phyloP scores from a whole-genome alignment of 768 basidiomycete species.

The Psilocybe subaeruginosa region DNA sequence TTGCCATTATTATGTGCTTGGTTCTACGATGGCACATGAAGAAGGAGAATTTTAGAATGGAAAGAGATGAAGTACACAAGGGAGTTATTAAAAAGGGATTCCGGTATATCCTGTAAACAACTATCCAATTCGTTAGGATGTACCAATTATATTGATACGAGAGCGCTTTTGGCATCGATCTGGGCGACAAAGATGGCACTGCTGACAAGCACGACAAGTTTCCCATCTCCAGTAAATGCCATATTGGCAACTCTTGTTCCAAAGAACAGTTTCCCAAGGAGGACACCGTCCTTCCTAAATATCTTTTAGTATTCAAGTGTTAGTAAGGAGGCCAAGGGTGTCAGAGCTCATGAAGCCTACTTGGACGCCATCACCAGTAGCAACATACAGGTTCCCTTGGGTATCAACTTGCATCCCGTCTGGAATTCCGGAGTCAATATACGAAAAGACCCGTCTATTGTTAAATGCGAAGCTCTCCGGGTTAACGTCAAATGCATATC shows the following conservation, averaged over 20 bases:
- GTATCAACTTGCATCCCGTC: constrained; percentile 71
- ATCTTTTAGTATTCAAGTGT: constrained; percentile 26
- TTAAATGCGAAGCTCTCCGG: constrained; percentile 50
- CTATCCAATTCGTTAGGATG: no score
- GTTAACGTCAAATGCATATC: constrained; percentile 74
- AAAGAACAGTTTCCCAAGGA: constrained; percentile 68
- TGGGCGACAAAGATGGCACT: constrained; percentile 48
- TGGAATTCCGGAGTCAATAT: constrained; percentile 61
- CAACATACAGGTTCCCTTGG: constrained; percentile 65
- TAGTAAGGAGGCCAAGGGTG: no score
- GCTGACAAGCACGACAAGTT: constrained; percentile 45
- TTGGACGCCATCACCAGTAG: constrained; percentile 68
- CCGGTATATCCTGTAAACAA: constrained; percentile 49
- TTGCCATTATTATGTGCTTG: constrained; percentile 55
- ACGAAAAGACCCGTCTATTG: constrained; percentile 68
- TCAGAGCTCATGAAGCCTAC: constrained; percentile 41
- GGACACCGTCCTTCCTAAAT: constrained; percentile 57
- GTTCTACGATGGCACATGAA: constrained; percentile 46
- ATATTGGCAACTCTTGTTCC: constrained; percentile 44
- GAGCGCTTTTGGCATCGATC: constrained; percentile 36
- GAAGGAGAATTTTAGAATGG: constrained; percentile 39
- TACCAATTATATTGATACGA: background rate
- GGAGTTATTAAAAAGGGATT: constrained; percentile 45
- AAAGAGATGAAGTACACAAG: constrained; percentile 37
- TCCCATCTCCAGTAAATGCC: constrained; percentile 43